Evolutionary conservation across 495 filamentous ascomycete genomes (phyloP), one percentile per base, ranked within the genome.

Genomic region (Filosporella fistucella): DNA sequence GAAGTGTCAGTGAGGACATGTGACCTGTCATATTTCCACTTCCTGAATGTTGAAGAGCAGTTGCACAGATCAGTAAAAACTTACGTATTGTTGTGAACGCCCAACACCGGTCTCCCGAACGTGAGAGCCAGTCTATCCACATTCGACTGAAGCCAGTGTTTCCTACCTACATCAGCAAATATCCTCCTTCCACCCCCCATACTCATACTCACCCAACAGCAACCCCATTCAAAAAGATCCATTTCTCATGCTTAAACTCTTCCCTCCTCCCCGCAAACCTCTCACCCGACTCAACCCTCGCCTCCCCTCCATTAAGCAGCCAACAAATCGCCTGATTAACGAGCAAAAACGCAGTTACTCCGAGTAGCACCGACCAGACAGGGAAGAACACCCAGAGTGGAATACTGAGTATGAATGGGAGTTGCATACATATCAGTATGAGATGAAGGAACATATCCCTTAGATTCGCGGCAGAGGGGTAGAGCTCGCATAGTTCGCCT

Each of bases 81-180:
- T 38, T 64, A 83, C 62, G 86, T 93, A 34, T 74, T 78, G 57
- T 93, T 95, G 51, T 90, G 89, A n/a, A 94, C 75, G n/a, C 88
- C 89, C 0, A 77, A 72, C 17, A 95, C 64, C 2, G 76, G 82
- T 6, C 89, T 75, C 41, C 84, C 80, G 58, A 94, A 95, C 23
- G 82, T 89, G 38, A 78, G 63, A 0, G 85, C 78, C 9, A 93
- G 64, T 10, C 83, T 75, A 58, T 95, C 75, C 45, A 91, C 66
- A 52, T 88, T 89, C 36, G 63, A 69, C 64, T 85, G 77, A 11
- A 86, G 63, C 73, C 82, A 82, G 51, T 75, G 68, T 28, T 72
- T 65, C 18, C 74, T 74, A 37, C 12, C 8, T 17, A 26, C 4
- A 42, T 40, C 16, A 30, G n/a, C 47, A 9, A 47, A 21, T 14